These are phyloP conservation scores for Rhodamnia rubescens DNA, from an alignment of 345 rosid genomes.

Conservation along the genomic window DNA sequence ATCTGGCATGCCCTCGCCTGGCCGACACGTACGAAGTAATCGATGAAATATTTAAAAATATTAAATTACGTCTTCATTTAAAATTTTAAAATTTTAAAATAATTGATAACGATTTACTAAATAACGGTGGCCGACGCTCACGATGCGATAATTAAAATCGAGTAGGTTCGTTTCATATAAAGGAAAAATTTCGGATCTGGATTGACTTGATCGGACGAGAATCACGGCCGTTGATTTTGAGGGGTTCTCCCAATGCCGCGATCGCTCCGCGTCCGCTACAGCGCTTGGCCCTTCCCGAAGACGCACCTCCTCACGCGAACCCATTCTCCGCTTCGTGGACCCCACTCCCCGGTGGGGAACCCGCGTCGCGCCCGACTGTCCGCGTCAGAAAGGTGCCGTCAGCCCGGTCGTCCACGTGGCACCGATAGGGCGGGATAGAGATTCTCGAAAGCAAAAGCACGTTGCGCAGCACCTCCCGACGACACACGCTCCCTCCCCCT, in stretches of 20 bases:
- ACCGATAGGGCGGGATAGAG: neutral
- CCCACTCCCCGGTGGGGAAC: neutral
- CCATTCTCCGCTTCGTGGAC: neutral
- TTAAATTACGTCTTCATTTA: too few species aligned
- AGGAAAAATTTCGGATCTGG: neutral
- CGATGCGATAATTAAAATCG: accelerated
- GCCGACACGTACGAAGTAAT: too few species aligned
- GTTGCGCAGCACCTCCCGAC: neutral
- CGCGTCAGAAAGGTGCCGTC: neutral
- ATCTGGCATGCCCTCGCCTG: too few species aligned
- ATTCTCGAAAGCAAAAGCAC: neutral
- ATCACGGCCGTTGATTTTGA: too few species aligned
- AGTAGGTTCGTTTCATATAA: too few species aligned
- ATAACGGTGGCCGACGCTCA: neutral
- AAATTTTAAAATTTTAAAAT: too few species aligned
- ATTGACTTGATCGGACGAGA: neutral
- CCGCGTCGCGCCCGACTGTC: neutral
- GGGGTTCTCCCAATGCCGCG: too few species aligned
- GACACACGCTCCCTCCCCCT: neutral
- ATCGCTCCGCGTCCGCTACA: too few species aligned
- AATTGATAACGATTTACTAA: too few species aligned
- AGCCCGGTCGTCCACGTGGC: neutral
- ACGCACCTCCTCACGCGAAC: too few species aligned
- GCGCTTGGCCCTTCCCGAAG: too few species aligned
- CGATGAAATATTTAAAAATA: too few species aligned